These are phyloP conservation scores for Telopea speciosissima DNA, from an alignment of 177 flowering plant species.

Conservation along the genomic window DNA sequence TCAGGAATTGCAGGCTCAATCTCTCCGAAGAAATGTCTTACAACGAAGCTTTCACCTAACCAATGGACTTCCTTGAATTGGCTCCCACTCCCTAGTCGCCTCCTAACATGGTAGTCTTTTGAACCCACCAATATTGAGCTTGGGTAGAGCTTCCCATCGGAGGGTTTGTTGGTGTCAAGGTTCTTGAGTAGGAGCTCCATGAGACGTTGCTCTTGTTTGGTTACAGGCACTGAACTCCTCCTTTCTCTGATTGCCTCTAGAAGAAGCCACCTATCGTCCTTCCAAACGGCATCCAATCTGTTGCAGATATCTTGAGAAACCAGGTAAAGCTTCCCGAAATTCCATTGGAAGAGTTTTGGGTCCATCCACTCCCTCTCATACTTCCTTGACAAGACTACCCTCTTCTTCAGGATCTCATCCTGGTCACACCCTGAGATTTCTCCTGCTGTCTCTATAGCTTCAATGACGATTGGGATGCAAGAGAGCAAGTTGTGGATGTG, in stretches of 20 bases:
- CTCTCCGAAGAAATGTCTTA: constrained; percentile 58
- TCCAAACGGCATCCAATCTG: constrained; percentile 46
- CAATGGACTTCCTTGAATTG: constrained; percentile 80
- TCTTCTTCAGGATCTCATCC: constrained; percentile 61
- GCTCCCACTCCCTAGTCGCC: constrained; percentile 57
- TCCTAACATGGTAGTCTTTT: constrained; percentile 63
- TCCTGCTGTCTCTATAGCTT: constrained; percentile 64
- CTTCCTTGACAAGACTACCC: constrained; percentile 35
- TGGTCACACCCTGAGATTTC: constrained; percentile 65
- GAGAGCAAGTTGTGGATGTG: constrained; percentile 72
- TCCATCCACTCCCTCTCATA: constrained; percentile 67
- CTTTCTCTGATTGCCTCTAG: constrained; percentile 44
- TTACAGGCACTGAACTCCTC: constrained; percentile 21
- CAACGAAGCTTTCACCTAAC: constrained; percentile 69
- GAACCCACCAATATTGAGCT: constrained; percentile 45
- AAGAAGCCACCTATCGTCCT: constrained; percentile 64
- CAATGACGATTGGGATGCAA: constrained; percentile 51
- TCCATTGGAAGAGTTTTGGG: constrained; percentile 61
- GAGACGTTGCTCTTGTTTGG: constrained; percentile 45
- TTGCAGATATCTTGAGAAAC: constrained; percentile 45
- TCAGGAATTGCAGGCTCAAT: constrained; percentile 34
- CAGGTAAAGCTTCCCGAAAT: constrained; percentile 70
- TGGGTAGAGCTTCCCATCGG: constrained; percentile 43
- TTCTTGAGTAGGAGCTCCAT: constrained; percentile 46
- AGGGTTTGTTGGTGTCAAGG: constrained; percentile 26